phyloP scores from a whole-genome alignment of 441 rosid genomes.

The Erodium trifolium region DNA sequence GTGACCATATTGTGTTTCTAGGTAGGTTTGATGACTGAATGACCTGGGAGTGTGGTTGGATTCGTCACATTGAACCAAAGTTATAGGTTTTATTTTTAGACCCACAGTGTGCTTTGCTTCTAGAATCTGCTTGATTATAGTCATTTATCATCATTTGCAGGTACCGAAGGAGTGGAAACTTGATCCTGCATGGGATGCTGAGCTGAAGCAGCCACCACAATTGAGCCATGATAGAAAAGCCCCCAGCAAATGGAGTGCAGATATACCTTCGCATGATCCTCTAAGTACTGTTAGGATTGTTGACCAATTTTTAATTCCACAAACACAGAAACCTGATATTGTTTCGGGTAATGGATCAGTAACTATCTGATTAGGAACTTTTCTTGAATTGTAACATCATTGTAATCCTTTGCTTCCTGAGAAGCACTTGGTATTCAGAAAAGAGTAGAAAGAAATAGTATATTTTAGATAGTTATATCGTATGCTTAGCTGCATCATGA shows the following conservation, averaged over 20 bases:
- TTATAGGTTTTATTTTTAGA: not conserved
- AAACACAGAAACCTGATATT: conserved; percentile 30
- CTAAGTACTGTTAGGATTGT: conserved; percentile 67
- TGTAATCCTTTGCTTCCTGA: conserved; percentile 12
- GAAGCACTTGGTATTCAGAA: not conserved
- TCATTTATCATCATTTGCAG: conserved; percentile 31
- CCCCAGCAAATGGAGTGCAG: conserved; percentile 96
- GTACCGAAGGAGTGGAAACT: conserved; percentile 95
- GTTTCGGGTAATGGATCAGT: conserved; percentile 33
- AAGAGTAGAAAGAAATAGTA: conserved; percentile 3
- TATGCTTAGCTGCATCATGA: not conserved
- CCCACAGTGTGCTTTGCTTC: not conserved
- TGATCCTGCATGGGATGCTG: conserved; percentile 82
- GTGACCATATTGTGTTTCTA: not conserved
- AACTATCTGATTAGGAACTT: conserved; percentile 27
- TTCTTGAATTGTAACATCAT: conserved; percentile 20
- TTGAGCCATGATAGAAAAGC: conserved; percentile 50
- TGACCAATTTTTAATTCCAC: conserved; percentile 59
- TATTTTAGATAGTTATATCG: not conserved
- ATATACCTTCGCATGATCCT: conserved; percentile 57
- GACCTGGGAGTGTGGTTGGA: not conserved
- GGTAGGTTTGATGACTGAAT: not conserved
- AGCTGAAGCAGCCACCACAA: conserved; percentile 46
- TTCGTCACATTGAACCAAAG: no score
- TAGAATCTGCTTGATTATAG: not conserved